These are phyloP conservation scores for Neurospora sp. DNA, from an alignment of 495 filamentous ascomycete genomes.

Conservation along the genomic window DNA sequence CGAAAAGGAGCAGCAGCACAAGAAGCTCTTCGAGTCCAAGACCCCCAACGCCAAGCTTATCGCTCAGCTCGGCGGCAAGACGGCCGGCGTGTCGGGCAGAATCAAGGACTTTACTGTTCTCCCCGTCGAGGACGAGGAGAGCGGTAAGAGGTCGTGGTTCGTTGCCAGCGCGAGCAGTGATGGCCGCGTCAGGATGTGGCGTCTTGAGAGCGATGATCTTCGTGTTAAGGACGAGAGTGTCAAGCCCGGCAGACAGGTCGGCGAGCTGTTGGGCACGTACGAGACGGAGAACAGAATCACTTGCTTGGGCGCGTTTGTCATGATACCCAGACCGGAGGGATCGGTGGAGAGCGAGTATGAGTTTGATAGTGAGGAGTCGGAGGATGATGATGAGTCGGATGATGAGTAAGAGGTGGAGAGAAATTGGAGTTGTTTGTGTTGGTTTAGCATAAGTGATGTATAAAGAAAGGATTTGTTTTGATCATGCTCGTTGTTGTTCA, in stretches of 20 bases:
- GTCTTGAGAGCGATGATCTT: constrained; percentile 36
- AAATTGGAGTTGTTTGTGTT: neutral
- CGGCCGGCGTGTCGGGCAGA: constrained; percentile 52
- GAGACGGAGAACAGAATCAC: constrained; percentile 85
- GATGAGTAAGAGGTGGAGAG: constrained; percentile 28
- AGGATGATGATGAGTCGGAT: constrained; percentile 32
- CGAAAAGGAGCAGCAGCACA: constrained; percentile 10
- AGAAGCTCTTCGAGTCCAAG: constrained; percentile 8
- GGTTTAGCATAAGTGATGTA: neutral
- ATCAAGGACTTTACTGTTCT: constrained; percentile 84
- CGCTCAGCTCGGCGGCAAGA: constrained; percentile 70
- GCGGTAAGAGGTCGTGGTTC: constrained; percentile 34
- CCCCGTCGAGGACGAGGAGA: constrained; percentile 26
- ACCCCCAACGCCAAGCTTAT: constrained; percentile 46
- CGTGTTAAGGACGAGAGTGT: constrained; percentile 8
- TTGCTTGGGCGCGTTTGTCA: constrained; percentile 75
- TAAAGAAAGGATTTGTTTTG: neutral
- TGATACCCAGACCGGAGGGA: constrained; percentile 51
- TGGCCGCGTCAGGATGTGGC: constrained; percentile 71
- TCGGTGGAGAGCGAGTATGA: constrained; percentile 40
- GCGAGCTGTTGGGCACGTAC: constrained; percentile 64
- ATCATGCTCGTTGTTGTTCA: neutral
- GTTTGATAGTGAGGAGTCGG: constrained; percentile 30
- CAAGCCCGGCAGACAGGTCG: constrained; percentile 44
- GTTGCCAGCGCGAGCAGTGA: constrained; percentile 76